Evolutionary conservation across 2,329 filamentous ascomycete genomes (phyloP).

Genomic region (Phialemoniopsis sp.): DNA sequence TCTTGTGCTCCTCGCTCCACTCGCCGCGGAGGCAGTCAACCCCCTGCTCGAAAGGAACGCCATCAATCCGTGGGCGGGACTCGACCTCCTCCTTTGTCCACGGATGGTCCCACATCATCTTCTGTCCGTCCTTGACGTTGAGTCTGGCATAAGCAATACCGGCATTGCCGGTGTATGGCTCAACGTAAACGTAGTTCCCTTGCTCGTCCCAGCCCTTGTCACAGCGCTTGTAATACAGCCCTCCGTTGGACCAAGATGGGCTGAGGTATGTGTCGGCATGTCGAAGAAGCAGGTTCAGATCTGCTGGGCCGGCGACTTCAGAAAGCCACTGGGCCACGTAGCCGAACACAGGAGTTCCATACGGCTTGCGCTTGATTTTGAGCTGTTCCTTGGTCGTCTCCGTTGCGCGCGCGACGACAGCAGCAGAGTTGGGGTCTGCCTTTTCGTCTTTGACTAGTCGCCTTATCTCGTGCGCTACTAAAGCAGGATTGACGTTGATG

Average conservation of each 20-base stretch:
- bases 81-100: slow-evolving; percentile 14
- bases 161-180: slow-evolving; percentile 29
- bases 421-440: not conserved
- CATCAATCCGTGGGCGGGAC: no score
- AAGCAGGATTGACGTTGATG: no score
- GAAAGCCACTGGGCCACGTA: slow-evolving; percentile 26
- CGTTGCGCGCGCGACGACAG: no score
- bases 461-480: no score
- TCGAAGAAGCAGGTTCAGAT: slow-evolving; percentile 14
- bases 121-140: slow-evolving; percentile 28
- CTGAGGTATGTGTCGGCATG: slow-evolving; percentile 19
- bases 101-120: slow-evolving; percentile 25
- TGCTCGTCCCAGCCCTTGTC: slow-evolving; percentile 15
- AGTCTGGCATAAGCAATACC: slow-evolving; percentile 27
- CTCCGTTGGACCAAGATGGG: slow-evolving; percentile 26
- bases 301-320: slow-evolving; percentile 17
- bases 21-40: no score
- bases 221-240: slow-evolving; percentile 25
- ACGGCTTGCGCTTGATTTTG: slow-evolving; percentile 6
- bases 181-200: slow-evolving; percentile 19
- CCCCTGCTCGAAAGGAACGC: no score
- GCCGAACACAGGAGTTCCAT: slow-evolving; percentile 16
- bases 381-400: not conserved
- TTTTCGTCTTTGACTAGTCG: slow-evolving; percentile 6
- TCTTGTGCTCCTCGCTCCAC: no score